phyloP scores from a whole-genome alignment of 73 alveolate species.

The Tetrahymena malaccensis region DNA sequence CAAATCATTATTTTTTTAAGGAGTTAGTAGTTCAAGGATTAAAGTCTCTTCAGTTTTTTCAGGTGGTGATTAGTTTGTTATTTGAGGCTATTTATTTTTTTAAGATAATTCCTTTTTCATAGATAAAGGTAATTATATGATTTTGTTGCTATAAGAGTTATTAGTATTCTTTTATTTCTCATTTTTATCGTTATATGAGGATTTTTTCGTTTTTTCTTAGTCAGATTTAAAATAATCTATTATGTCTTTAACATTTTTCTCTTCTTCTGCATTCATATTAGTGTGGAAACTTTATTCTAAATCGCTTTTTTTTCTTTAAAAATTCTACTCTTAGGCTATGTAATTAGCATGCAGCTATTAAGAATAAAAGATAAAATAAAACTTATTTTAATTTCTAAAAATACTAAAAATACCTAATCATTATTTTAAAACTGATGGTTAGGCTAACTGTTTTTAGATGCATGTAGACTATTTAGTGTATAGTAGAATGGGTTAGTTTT shows the following conservation, averaged over 20 bases:
- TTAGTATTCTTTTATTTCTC: background rate
- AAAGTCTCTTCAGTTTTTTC: background rate
- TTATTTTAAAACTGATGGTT: background rate
- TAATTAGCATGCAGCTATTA: background rate
- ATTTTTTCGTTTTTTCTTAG: background rate
- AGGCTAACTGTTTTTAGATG: background rate
- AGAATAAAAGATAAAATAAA: background rate
- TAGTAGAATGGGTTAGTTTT: background rate
- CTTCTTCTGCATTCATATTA: background rate
- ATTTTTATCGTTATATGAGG: background rate
- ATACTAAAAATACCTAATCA: background rate
- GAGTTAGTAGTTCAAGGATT: background rate
- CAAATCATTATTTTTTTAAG: background rate
- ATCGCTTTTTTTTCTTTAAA: background rate
- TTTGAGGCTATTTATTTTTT: background rate
- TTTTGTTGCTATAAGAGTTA: background rate
- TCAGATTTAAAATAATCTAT: background rate
- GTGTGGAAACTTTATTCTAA: background rate
- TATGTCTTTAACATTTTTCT: background rate
- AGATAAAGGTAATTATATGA: background rate
- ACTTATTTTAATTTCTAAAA: no score
- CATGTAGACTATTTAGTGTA: background rate
- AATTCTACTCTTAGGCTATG: background rate
- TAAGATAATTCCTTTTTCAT: background rate
- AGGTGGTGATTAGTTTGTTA: background rate